Conservation (phyloP, 345 rosid species). For the Syzygium jambos region DNA sequence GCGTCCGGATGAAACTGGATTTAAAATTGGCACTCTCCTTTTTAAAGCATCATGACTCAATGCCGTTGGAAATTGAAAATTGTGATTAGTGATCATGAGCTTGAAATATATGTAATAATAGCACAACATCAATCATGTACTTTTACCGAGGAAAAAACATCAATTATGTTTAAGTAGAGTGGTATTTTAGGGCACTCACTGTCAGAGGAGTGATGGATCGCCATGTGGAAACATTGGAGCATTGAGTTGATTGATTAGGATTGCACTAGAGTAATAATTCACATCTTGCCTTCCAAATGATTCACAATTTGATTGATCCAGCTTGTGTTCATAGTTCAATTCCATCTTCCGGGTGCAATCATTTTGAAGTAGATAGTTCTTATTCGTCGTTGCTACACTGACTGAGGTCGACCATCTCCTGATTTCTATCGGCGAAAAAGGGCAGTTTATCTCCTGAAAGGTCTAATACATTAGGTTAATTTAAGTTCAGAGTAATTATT, state of each 20-base stretch:
- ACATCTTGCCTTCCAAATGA: not conserved
- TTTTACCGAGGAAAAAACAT: not conserved
- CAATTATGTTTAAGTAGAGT: not conserved
- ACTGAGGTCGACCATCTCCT: not conserved
- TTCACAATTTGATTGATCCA: not conserved
- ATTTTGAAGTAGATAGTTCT: not conserved
- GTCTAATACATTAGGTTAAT: not conserved
- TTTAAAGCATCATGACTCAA: not conserved
- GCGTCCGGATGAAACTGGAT: not conserved
- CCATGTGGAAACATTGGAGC: not conserved
- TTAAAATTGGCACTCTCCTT: not conserved
- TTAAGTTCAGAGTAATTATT: not conserved
- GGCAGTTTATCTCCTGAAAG: not conserved
- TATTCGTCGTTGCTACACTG: not conserved
- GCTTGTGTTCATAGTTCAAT: not conserved
- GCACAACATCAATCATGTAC: not conserved
- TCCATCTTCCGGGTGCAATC: not conserved
- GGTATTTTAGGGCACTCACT: not conserved
- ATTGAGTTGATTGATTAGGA: not conserved
- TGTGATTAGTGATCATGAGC: not conserved
- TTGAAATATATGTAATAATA: not conserved
- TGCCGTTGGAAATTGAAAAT: not conserved
- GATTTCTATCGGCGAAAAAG: not conserved
- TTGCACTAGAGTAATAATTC: not conserved
- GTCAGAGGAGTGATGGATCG: not conserved